phyloP scores from a whole-genome alignment of 202 grass and related monocot species.

The Eragrostis tef region DNA sequence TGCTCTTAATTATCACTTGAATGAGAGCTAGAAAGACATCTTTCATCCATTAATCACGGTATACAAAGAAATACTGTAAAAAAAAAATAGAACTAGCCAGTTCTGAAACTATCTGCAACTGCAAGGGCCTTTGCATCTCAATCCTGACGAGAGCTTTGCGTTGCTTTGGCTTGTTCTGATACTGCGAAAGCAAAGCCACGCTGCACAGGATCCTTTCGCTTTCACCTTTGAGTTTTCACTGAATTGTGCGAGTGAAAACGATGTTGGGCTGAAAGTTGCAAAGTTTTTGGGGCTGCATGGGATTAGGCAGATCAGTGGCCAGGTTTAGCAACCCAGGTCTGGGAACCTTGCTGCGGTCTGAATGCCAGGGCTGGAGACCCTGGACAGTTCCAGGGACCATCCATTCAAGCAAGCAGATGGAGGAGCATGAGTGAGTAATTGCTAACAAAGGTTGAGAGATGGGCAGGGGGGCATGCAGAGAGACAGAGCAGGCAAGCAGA shows the following conservation, averaged over 20 bases:
- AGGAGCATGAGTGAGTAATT: conserved; percentile 32
- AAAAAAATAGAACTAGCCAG: not conserved
- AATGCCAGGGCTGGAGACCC: conserved; percentile 22
- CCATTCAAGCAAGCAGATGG: not conserved
- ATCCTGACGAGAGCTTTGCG: not conserved
- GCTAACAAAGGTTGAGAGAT: conserved; percentile 19
- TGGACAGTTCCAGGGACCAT: conserved; percentile 33
- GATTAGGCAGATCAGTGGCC: not conserved
- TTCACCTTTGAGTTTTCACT: conserved; percentile 32
- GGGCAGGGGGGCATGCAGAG: not conserved
- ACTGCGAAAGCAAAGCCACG: conserved; percentile 34
- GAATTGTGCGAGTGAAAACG: conserved; percentile 24
- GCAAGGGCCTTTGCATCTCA: not conserved
- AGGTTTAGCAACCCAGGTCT: conserved; percentile 18
- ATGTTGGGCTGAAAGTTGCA: conserved; percentile 30
- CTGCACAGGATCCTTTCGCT: not conserved
- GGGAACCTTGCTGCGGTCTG: conserved; percentile 31
- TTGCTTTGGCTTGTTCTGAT: not conserved
- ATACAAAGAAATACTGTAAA: not conserved
- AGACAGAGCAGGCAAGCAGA: conserved; percentile 19
- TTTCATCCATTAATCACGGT: not conserved
- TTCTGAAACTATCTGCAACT: not conserved
- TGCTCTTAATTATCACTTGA: not conserved
- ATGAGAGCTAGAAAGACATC: no score
- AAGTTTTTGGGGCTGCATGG: conserved; percentile 4